Percentiles rank a stretch among this genome's conserved stretches.
Evolutionary conservation across 352 stramenopile species (phyloP).

Genomic region (Globisporangium okanoganense): DNA sequence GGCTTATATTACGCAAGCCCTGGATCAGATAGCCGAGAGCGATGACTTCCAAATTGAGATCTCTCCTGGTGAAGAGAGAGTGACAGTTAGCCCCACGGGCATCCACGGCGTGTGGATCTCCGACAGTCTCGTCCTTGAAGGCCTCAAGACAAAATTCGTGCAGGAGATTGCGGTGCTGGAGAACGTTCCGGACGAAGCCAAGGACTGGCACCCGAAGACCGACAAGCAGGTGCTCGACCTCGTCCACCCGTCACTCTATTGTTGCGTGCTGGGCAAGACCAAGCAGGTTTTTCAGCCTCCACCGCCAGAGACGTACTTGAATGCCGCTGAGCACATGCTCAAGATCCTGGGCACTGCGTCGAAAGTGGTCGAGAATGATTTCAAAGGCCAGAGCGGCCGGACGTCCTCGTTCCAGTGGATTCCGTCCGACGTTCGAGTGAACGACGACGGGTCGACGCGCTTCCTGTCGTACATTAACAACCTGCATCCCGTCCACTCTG

Average conservation of each 20-base stretch:
- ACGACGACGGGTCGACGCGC: slow-evolving; percentile 13
- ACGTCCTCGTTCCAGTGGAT: slow-evolving; percentile 31
- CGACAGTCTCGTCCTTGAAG: slow-evolving; percentile 21
- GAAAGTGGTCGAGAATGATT: slow-evolving; percentile 15
- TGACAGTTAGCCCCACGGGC: background rate
- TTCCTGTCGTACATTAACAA: slow-evolving; percentile 56
- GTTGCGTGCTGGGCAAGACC: slow-evolving; percentile 40
- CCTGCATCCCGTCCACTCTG: slow-evolving; percentile 27
- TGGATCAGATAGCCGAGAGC: background rate
- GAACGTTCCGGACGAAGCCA: slow-evolving; percentile 31
- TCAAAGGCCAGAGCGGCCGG: slow-evolving; percentile 1
- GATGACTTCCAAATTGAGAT: background rate
- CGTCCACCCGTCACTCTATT: slow-evolving; percentile 62
- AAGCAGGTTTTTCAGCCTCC: background rate
- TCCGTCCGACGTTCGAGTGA: slow-evolving; percentile 27
- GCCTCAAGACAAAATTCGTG: slow-evolving; percentile 26
- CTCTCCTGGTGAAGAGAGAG: background rate
- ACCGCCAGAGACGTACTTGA: background rate
- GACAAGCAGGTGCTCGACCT: slow-evolving; percentile 49
- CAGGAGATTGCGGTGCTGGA: slow-evolving; percentile 26
- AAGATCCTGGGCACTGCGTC: slow-evolving; percentile 20
- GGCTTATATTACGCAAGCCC: background rate
- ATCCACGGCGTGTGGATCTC: slow-evolving; percentile 24
- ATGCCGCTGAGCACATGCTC: slow-evolving; percentile 28
- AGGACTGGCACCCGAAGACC: slow-evolving; percentile 55